Percentiles rank a stretch among this genome's conserved stretches.
phyloP scores from a whole-genome alignment of 1,139 yeast species.

The Suhomyces ambrosiae region DNA sequence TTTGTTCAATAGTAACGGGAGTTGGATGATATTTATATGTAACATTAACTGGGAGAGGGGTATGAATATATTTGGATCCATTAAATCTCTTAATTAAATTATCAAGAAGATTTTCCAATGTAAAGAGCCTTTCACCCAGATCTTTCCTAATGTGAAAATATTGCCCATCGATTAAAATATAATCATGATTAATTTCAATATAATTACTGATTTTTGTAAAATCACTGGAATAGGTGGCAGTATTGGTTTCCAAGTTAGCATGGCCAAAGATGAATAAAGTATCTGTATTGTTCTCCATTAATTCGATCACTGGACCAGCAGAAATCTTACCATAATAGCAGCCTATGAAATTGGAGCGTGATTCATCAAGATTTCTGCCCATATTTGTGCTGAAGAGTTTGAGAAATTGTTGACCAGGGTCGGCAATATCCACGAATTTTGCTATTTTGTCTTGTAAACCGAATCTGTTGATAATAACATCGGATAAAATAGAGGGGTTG shows the following conservation, averaged over 20 bases:
- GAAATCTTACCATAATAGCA: slow-evolving; percentile 55
- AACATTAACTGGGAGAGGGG: slow-evolving; percentile 13
- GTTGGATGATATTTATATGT: slow-evolving; percentile 12
- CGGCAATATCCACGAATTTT: slow-evolving; percentile 44
- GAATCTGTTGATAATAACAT: slow-evolving; percentile 63
- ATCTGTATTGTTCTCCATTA: slow-evolving; percentile 44
- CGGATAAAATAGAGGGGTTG: slow-evolving; percentile 67
- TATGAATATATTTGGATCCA: slow-evolving; percentile 9
- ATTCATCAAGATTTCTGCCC: slow-evolving; percentile 68
- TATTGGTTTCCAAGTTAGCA: slow-evolving; percentile 55
- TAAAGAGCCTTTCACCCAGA: slow-evolving; percentile 19
- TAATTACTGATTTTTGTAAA: slow-evolving; percentile 25
- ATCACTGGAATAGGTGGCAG: slow-evolving; percentile 41
- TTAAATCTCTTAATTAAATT: slow-evolving; percentile 14
- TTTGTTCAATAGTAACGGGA: not conserved
- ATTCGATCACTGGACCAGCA: slow-evolving; percentile 23
- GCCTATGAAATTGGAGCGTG: slow-evolving; percentile 60
- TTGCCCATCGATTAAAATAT: slow-evolving; percentile 31
- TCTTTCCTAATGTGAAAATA: slow-evolving; percentile 23
- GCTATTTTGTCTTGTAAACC: slow-evolving; percentile 43
- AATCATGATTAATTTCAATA: slow-evolving; percentile 40
- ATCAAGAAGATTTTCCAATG: slow-evolving; percentile 19
- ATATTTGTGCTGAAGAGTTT: slow-evolving; percentile 35
- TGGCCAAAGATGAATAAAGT: slow-evolving; percentile 54
- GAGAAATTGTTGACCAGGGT: slow-evolving; percentile 23